Percentiles rank a stretch among this genome's conserved stretches.
phyloP scores from a whole-genome alignment of 2,329 filamentous ascomycete species.

The Uncinocarpus reesii region DNA sequence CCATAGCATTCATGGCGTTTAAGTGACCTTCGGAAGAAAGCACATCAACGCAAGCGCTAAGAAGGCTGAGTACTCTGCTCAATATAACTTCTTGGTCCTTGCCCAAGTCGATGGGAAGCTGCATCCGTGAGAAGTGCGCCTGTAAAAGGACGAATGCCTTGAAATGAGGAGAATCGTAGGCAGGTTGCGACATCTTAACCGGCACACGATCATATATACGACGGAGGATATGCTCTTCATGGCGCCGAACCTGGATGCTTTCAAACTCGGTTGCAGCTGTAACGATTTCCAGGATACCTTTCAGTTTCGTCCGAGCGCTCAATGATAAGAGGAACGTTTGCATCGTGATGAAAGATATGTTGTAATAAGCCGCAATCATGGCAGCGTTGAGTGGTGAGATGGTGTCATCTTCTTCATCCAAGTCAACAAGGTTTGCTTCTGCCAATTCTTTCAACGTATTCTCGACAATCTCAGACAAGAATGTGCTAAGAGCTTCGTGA shows the following conservation, averaged over 20 bases:
- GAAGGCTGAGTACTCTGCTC: conserved; percentile 70
- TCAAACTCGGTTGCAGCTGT: conserved; percentile 97
- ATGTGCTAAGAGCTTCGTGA: conserved; percentile 85
- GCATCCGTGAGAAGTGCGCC: conserved; percentile 95
- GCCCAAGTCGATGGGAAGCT: conserved; percentile 84
- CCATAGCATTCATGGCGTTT: conserved; percentile 97
- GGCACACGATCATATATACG: conserved; percentile 91
- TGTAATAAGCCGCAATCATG: conserved; percentile 98
- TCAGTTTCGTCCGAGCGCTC: conserved; percentile 80
- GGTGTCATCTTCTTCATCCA: conserved; percentile 86
- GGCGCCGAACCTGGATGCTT: conserved; percentile 81
- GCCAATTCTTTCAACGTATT: conserved; percentile 79
- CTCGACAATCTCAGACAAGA: conserved; percentile 90
- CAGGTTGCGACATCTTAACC: conserved; percentile 82
- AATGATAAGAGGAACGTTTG: conserved; percentile 93
- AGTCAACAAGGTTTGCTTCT: conserved; percentile 89
- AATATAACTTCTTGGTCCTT: conserved; percentile 91
- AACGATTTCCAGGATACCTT: conserved; percentile 92
- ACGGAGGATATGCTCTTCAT: conserved; percentile 77
- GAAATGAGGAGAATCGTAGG: conserved; percentile 91
- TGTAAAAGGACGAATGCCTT: conserved; percentile 96
- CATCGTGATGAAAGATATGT: conserved; percentile 98
- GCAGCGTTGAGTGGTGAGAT: conserved; percentile 86
- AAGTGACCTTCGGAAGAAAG: conserved; percentile 90
- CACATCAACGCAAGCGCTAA: conserved; percentile 89